phyloP scores from a whole-genome alignment of 306 rosid genomes.

The Cucurbita pepo region DNA sequence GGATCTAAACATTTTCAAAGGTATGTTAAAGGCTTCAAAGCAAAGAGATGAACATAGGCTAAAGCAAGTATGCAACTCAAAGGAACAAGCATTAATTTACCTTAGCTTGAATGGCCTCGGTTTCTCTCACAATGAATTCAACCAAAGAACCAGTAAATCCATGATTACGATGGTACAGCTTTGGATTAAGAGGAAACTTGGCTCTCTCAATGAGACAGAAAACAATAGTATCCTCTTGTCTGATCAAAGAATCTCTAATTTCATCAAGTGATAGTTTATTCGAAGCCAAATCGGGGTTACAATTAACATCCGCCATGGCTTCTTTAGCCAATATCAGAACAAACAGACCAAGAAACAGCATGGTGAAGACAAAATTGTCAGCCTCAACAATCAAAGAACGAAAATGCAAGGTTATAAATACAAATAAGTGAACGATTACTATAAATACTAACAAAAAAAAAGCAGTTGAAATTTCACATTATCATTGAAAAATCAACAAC shows the following conservation, averaged over 20 bases:
- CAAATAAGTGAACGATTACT: neutral
- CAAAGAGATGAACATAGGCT: neutral
- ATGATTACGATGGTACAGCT: conserved; percentile 21
- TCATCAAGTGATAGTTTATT: conserved; percentile 32
- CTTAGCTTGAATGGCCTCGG: conserved; percentile 58
- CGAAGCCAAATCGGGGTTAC: conserved; percentile 1
- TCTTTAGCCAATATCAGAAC: conserved; percentile 16
- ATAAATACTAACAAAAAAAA: neutral
- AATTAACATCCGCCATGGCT: conserved; percentile 17
- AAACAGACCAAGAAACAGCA: conserved; percentile 10
- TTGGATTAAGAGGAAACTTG: conserved; percentile 40
- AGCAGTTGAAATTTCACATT: neutral
- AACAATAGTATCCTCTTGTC: conserved; percentile 70
- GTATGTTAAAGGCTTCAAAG: neutral
- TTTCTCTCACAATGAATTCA: conserved; percentile 30
- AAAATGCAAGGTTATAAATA: neutral
- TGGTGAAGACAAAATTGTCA: neutral
- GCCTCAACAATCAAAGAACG: neutral
- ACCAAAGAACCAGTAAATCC: conserved; percentile 36
- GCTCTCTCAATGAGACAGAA: conserved; percentile 67
- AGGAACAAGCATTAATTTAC: conserved; percentile 13
- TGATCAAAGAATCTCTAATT: conserved; percentile 45
- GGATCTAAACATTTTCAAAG: neutral
- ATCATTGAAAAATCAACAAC: neutral
- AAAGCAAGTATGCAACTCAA: neutral